Evolutionary conservation across 1,139 yeast genomes (phyloP), one percentile per base, ranked within the genome.

Genomic region (Ogataea hybrid): DNA sequence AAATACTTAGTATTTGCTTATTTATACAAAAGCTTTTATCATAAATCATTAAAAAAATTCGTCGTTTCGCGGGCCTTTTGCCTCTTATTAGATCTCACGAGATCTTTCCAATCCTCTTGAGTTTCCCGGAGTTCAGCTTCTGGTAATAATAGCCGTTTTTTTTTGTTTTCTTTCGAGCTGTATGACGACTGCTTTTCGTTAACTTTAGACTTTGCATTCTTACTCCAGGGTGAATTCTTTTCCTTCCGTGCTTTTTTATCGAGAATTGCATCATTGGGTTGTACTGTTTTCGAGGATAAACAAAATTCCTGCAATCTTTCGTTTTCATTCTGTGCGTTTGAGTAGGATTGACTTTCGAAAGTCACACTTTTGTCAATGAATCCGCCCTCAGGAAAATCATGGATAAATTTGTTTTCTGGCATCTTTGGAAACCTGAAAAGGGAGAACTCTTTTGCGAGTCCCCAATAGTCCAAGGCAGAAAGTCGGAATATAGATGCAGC

Each of bases 401-500:
- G n/a, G n/a, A n/a, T n/a, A n/a, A n/a, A n/a, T n/a, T n/a, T n/a
- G n/a, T n/a, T n/a, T n/a, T n/a, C n/a, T n/a, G n/a, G n/a, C n/a
- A n/a, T n/a, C n/a, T n/a, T n/a, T n/a, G n/a, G n/a, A n/a, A n/a
- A n/a, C n/a, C n/a, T n/a, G n/a, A n/a, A n/a, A n/a, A n/a, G n/a
- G n/a, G n/a, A n/a, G n/a, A n/a, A n/a, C 67, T 85, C 72, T 50
- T 71, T 75, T 1, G 95, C 96, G 11, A 83, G 51, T 0, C 83
- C 85, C 22, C 82, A 62, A 54, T 85, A 83, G 59, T 90, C 95
- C 46, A 94, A 65, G 8, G 79, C 68, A 35, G 77, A 75, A 16
- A 86, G 57, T 48, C 98, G 71, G 67, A 94, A 94, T 28, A 94
- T 92, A 0, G 97, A 89, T 9, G 84, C 72, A 0, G 97, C 96